Evolutionary conservation across 2,329 filamentous ascomycete species (phyloP).

Genomic region (Penicillium sp.): DNA sequence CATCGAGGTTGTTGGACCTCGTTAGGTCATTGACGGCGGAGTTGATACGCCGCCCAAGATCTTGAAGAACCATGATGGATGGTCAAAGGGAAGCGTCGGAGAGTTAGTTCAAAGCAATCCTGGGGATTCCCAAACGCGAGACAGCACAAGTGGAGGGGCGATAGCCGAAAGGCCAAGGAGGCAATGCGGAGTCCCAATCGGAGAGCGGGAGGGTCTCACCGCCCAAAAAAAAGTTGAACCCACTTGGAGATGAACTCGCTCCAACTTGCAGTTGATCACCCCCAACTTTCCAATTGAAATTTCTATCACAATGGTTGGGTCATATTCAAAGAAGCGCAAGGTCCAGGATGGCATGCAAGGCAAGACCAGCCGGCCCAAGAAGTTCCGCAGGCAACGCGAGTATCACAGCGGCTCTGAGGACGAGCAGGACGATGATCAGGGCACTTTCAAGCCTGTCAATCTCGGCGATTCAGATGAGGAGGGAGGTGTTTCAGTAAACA

Average conservation of each 20-base stretch:
- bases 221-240: conserved; percentile 38
- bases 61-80: conserved; percentile 88
- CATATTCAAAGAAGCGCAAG: conserved; percentile 58
- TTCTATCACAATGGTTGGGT: conserved; percentile 40
- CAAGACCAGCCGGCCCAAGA: conserved; percentile 55
- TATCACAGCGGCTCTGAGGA: conserved; percentile 68
- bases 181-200: conserved; percentile 43
- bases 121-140: conserved; percentile 8
- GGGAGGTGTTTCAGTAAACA: conserved; percentile 23
- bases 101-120: conserved; percentile 12
- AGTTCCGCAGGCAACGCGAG: conserved; percentile 64
- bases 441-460: conserved; percentile 55
- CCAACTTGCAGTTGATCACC: conserved; percentile 12
- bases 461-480: conserved; percentile 53
- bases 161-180: conserved; percentile 30
- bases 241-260: conserved; percentile 22
- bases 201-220: conserved; percentile 31
- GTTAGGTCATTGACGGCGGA: conserved; percentile 93
- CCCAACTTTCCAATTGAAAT: conserved; percentile 20
- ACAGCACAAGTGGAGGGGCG: conserved; percentile 25
- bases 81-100: conserved; percentile 9
- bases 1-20: conserved; percentile 87
- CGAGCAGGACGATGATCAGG: conserved; percentile 51
- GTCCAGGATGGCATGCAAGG: conserved; percentile 62
- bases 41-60: conserved; percentile 97